Base-by-base conservation (phyloP, 139 green algal genomes). In the Micractinium conductrix region DNA sequence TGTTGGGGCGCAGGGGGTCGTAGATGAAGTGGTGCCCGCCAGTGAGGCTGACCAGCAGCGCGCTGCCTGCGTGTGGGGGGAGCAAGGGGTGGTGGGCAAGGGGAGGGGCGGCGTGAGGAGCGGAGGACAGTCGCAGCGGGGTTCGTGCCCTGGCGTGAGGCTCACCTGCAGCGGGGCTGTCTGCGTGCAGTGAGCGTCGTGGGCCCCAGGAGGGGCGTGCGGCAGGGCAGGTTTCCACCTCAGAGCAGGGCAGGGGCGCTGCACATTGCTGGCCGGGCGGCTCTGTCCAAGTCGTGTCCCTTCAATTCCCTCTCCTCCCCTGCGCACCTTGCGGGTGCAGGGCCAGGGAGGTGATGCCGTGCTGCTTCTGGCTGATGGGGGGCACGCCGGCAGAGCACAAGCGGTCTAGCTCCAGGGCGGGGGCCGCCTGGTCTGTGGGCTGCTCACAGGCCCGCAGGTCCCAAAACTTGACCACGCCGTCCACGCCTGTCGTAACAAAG, bases 401-500 rank as follows among this genome's bases (percentile, higher is more conserved):
- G 8, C 44, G 65, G 17, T 48, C 67, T 35, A 85, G 80, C n/a
- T 79, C 60, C 33, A 65, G 55, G 26, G 24, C 71, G 43, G 72
- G 70, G 42, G 72, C 48, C 24, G 68, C 50, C 50, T 79, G 30
- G 16, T 4, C 33, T 6, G 71, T 17, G n/a, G 70, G 4, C 8
- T n/a, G 45, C 42, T 19, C 40, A 8, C 53, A 28, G 26, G 63
- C 26, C 1, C 93, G 84, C 82, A 96, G 62, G 84, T 97, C 93
- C 94, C 94, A 96, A 7, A 94, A 80, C 87, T 92, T 93, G 4
- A 97, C 87, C 10, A 90, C 63, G 35, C 92, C 93, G 84, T 96
- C 93, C 50, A 86, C 83, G 42, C 87, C 91, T 82, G 76, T n/a
- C n/a, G n/a, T n/a, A n/a, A n/a, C n/a, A n/a, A n/a, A n/a, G n/a